Conservation (phyloP, 139 green algal genomes). For the Haematococcus lacustris region DNA sequence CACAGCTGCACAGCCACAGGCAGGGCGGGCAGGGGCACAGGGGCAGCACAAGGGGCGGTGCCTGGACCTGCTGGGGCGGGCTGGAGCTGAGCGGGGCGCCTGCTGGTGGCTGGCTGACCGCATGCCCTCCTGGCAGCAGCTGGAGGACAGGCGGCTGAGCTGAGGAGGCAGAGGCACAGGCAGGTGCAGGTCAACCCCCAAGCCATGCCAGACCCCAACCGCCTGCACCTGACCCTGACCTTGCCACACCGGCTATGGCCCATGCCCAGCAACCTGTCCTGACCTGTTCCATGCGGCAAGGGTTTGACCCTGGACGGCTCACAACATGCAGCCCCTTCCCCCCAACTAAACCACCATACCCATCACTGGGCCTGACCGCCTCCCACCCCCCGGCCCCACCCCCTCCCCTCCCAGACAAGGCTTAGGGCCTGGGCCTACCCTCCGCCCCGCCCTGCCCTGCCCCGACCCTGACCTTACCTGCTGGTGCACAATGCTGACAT, state of each 20-base stretch:
- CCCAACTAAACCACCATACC: not conserved
- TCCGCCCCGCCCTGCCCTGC: not conserved
- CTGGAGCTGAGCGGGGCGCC: no score
- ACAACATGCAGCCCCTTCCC: not conserved
- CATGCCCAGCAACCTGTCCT: no score
- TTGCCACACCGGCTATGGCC: no score
- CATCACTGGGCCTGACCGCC: not conserved
- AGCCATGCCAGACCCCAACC: no score
- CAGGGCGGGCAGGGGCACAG: not conserved
- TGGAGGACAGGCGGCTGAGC: not conserved
- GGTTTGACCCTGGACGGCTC: no score
- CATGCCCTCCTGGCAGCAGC: not conserved
- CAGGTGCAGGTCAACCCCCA: not conserved
- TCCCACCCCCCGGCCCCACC: not conserved
- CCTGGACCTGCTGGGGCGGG: no score
- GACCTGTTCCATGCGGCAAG: no score
- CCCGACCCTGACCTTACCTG: not conserved
- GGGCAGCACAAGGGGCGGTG: not conserved
- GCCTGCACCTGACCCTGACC: no score
- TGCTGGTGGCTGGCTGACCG: not conserved
- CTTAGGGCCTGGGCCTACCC: not conserved
- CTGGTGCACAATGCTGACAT: slow-evolving; percentile 24
- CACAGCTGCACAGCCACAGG: slow-evolving; percentile 5
- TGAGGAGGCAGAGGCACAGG: not conserved
- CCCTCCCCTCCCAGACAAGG: not conserved